These are phyloP conservation scores for Saccharomyces pastorianus DNA, from an alignment of 1,139 yeast genomes.

Conservation along the genomic window DNA sequence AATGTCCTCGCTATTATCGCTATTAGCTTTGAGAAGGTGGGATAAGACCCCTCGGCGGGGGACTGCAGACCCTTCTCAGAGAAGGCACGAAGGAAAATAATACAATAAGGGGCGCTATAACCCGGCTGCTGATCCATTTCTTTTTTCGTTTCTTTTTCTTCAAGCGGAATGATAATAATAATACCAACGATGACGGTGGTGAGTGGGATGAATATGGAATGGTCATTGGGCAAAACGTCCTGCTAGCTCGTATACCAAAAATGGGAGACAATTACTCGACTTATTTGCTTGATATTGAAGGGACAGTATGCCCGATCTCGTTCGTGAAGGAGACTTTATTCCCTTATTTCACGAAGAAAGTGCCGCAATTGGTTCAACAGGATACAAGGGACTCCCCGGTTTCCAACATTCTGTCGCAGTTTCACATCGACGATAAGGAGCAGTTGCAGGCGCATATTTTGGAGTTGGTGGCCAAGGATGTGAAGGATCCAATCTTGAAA, in stretches of 20 bases:
- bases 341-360: slow-evolving; percentile 37
- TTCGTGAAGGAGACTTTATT: slow-evolving; percentile 72
- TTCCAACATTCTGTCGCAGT: slow-evolving; percentile 5
- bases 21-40: neutral
- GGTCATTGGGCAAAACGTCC: neutral
- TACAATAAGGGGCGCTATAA: neutral
- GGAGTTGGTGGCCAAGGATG: slow-evolving; percentile 52
- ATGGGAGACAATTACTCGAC: slow-evolving; percentile 1
- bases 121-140: neutral
- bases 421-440: slow-evolving; percentile 2
- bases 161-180: neutral
- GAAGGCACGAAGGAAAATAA: neutral
- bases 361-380: slow-evolving; percentile 15
- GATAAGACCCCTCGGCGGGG: neutral
- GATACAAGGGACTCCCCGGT: slow-evolving; percentile 2
- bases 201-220: neutral
- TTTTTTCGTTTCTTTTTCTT: neutral
- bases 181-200: neutral
- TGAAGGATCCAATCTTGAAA: slow-evolving; percentile 73
- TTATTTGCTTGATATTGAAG: slow-evolving; percentile 64
- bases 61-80: neutral
- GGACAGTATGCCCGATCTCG: slow-evolving; percentile 84
- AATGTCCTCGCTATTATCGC: slow-evolving; percentile 1
- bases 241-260: neutral
- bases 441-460: slow-evolving; percentile 38